Evolutionary conservation across 352 stramenopile species (phyloP).

Genomic region (Pythium periplocum): DNA sequence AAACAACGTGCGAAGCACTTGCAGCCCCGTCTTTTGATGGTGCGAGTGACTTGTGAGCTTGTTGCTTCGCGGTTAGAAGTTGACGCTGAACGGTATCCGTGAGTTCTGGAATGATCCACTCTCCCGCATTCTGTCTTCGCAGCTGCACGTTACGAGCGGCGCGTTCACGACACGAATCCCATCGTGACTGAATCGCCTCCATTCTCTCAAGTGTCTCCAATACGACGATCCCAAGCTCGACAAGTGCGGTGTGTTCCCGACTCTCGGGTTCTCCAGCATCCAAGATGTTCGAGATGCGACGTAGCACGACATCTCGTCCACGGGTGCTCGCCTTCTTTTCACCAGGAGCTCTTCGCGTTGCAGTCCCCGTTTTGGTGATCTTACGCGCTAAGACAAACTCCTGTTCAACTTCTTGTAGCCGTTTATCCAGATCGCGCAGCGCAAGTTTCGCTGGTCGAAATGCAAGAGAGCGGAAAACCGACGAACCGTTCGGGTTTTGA

Average conservation of each 20-base stretch:
- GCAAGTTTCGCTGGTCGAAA: slow-evolving; percentile 61
- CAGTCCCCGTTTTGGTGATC: slow-evolving; percentile 29
- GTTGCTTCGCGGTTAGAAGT: slow-evolving; percentile 13
- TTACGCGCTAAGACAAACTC: slow-evolving; percentile 39
- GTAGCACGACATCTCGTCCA: slow-evolving; percentile 66
- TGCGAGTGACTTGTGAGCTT: slow-evolving; percentile 11
- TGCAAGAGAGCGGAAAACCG: slow-evolving; percentile 59
- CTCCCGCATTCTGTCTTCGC: slow-evolving; percentile 30
- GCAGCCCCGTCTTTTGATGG: background rate
- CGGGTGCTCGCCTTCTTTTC: slow-evolving; percentile 41
- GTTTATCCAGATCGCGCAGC: slow-evolving; percentile 62
- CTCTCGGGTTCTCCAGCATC: slow-evolving; percentile 56
- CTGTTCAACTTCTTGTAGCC: slow-evolving; percentile 55
- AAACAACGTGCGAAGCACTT: background rate
- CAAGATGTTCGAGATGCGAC: slow-evolving; percentile 61
- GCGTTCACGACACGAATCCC: slow-evolving; percentile 50
- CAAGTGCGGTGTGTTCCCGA: slow-evolving; percentile 43
- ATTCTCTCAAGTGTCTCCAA: slow-evolving; percentile 75
- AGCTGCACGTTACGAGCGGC: slow-evolving; percentile 45
- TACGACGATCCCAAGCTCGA: slow-evolving; percentile 70
- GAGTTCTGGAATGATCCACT: slow-evolving; percentile 73
- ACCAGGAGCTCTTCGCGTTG: slow-evolving; percentile 32
- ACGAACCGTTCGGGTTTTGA: slow-evolving; percentile 29
- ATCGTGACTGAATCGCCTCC: slow-evolving; percentile 36
- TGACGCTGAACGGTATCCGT: slow-evolving; percentile 58